Percentiles rank a stretch among this genome's conserved stretches.
Evolutionary conservation across 768 basidiomycete genomes (phyloP).

Genomic region (Scleroderma citrinum): DNA sequence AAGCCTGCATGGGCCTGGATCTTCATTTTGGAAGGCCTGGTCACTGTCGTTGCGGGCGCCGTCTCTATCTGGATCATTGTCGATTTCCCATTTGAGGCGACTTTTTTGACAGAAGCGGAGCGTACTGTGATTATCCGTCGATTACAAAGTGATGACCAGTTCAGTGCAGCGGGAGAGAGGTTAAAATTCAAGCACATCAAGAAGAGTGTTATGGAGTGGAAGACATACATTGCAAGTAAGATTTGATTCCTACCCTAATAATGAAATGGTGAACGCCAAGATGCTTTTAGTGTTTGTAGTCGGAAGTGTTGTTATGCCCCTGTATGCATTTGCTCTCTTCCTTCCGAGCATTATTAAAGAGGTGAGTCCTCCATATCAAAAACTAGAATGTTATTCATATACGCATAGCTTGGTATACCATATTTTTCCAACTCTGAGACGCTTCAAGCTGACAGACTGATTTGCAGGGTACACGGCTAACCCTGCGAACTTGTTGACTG

Average conservation of each 20-base stretch:
- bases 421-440: neutral
- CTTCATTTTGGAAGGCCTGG: constrained; percentile 69
- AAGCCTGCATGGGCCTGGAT: constrained; percentile 68
- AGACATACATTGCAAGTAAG: constrained; percentile 49
- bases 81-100: constrained; percentile 80
- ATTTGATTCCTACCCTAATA: neutral
- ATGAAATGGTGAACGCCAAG: neutral
- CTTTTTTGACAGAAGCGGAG: constrained; percentile 68
- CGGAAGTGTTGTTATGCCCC: constrained; percentile 52
- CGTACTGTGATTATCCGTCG: constrained; percentile 59
- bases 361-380: constrained; percentile 30
- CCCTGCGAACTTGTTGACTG: constrained; percentile 68
- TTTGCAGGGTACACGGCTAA: constrained; percentile 59
- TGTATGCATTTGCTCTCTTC: constrained; percentile 77
- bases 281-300: constrained; percentile 46
- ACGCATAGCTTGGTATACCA: constrained; percentile 35
- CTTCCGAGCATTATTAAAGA: constrained; percentile 73
- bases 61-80: constrained; percentile 73
- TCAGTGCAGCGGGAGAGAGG: constrained; percentile 66
- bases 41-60: constrained; percentile 59
- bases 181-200: constrained; percentile 53
- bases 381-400: neutral
- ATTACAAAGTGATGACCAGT: constrained; percentile 62
- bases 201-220: constrained; percentile 62
- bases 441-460: constrained; percentile 1